A percentile compares a stretch with the other conserved stretches of the same genome.
Conservation (phyloP, 495 filamentous ascomycete species). For the Paragyromitra xinjiangensis region DNA sequence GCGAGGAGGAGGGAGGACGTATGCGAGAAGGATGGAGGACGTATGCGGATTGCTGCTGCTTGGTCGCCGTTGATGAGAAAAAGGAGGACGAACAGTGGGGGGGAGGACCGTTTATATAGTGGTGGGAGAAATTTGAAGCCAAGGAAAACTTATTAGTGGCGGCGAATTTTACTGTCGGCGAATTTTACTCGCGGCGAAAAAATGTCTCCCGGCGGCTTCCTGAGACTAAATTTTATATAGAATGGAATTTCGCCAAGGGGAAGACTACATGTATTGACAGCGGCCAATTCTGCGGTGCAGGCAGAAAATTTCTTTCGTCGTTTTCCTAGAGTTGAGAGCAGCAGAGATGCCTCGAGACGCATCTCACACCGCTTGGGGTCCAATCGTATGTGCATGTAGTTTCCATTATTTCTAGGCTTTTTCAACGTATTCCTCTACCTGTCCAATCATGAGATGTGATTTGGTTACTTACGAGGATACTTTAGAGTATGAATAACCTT, state of each 20-base stretch:
- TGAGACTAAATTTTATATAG: no score
- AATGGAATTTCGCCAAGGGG: no score
- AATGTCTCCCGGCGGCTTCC: no score
- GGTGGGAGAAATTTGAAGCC: background rate
- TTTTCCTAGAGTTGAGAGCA: no score
- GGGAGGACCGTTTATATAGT: background rate
- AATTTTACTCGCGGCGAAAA: background rate
- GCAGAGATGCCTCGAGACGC: no score
- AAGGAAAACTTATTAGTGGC: background rate
- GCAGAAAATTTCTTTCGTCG: no score
- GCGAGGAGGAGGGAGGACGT: background rate
- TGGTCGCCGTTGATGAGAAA: background rate
- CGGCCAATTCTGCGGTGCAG: no score
- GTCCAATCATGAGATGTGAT: background rate
- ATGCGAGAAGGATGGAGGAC: background rate
- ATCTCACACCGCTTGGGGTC: no score
- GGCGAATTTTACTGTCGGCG: background rate
- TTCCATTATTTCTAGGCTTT: no score
- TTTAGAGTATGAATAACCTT: background rate
- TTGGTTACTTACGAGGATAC: background rate
- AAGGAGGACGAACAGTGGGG: background rate
- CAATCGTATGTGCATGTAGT: no score
- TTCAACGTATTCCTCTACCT: no score
- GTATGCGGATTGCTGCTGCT: background rate
- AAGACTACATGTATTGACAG: no score